Conservation (phyloP, 1,284 basidiomycete genomes). For the Vanrija pseudolonga region DNA sequence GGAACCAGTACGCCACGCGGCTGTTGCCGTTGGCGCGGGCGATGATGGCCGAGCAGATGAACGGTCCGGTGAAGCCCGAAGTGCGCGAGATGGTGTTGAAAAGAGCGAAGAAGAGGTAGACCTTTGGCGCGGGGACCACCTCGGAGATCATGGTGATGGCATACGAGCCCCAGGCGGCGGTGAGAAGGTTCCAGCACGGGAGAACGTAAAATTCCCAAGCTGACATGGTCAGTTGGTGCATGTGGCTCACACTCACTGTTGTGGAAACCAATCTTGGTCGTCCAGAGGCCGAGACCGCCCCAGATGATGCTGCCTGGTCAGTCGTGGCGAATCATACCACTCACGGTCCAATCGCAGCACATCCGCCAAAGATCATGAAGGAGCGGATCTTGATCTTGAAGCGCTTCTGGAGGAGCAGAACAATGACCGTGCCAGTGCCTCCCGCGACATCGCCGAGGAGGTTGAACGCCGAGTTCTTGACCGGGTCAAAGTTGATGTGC, state of each 20-base stretch:
- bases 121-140: constrained; percentile 20
- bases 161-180: constrained; percentile 18
- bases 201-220: not conserved
- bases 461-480: constrained; percentile 8
- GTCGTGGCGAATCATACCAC: no score
- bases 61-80: constrained; percentile 13
- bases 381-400: constrained; percentile 12
- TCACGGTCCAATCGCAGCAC: no score
- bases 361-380: not conserved
- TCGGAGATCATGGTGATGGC: constrained; percentile 19
- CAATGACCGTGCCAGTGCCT: constrained; percentile 13
- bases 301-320: constrained; percentile 1
- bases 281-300: constrained; percentile 16
- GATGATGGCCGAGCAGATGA: constrained; percentile 22
- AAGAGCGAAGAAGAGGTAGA: constrained; percentile 11
- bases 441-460: constrained; percentile 12
- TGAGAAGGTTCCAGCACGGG: constrained; percentile 12
- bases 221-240: not conserved
- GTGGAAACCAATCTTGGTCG: constrained; percentile 17
- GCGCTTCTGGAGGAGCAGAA: constrained; percentile 11
- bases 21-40: constrained; percentile 16
- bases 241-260: constrained; percentile 7
- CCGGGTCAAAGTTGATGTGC: constrained; percentile 15
- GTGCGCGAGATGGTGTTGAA: constrained; percentile 2
- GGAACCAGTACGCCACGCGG: constrained; percentile 18